phyloP scores from a whole-genome alignment of 176 grass and related monocot genomes.

The Rhipidocladum racemiflorum region DNA sequence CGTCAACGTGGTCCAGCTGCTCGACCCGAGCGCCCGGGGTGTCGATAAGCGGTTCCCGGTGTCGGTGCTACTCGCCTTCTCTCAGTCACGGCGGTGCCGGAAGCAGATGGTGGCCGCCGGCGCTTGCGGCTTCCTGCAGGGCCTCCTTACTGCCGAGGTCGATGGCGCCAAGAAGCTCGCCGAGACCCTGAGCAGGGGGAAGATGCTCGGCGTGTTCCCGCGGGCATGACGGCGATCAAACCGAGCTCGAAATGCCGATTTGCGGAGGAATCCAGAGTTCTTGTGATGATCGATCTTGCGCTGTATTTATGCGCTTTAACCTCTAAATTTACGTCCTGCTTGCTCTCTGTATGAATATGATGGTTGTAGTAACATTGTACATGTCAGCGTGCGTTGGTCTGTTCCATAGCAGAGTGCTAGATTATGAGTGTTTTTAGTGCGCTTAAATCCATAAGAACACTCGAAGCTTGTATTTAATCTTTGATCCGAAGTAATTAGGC shows the following conservation, averaged over 20 bases:
- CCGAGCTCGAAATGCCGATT: not conserved
- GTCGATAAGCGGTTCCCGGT: slow-evolving; percentile 55
- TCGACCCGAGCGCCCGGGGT: slow-evolving; percentile 42
- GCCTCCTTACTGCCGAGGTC: slow-evolving; percentile 49
- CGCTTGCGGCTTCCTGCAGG: slow-evolving; percentile 69
- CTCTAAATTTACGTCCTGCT: not conserved
- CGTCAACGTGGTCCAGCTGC: slow-evolving; percentile 66
- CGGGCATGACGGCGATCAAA: slow-evolving; percentile 39
- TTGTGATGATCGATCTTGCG: not conserved
- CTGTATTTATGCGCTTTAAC: slow-evolving; percentile 34
- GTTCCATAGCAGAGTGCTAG: slow-evolving; percentile 31
- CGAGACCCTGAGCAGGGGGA: slow-evolving; percentile 66
- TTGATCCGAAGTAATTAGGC: slow-evolving; percentile 13
- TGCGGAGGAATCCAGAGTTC: not conserved
- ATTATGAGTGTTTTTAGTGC: slow-evolving; percentile 4
- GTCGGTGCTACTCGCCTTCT: slow-evolving; percentile 46
- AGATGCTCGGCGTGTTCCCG: slow-evolving; percentile 85
- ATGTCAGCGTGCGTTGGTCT: not conserved
- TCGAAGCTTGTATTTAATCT: slow-evolving; percentile 21
- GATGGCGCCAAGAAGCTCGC: slow-evolving; percentile 78
- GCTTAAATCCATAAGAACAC: slow-evolving; percentile 32
- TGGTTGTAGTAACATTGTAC: slow-evolving; percentile 22
- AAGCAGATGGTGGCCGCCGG: slow-evolving; percentile 86
- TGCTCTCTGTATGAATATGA: not conserved
- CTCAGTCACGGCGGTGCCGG: slow-evolving; percentile 60